Evolutionary conservation across 768 basidiomycete genomes (phyloP).

Genomic region (Sistotremastrum suecicum): DNA sequence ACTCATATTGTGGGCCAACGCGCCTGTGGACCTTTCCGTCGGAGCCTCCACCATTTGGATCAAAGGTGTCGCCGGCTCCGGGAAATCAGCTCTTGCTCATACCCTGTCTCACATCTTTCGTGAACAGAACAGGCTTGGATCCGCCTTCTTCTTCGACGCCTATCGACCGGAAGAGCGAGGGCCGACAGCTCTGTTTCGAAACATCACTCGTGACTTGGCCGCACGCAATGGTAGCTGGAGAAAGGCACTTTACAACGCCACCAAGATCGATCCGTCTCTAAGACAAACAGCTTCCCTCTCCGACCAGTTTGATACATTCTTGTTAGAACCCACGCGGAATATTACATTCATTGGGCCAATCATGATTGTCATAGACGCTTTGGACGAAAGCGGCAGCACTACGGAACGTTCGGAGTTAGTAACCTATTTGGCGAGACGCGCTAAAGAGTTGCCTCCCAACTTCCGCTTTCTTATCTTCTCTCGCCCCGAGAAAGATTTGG

Average conservation of each 20-base stretch:
- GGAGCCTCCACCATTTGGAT: not conserved
- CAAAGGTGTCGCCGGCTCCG: constrained; percentile 9
- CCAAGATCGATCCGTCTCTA: not conserved
- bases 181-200: too few relatives aligned
- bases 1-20: too few relatives aligned
- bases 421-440: constrained; percentile 1
- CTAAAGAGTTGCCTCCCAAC: constrained; percentile 3
- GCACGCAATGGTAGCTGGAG: too few relatives aligned
- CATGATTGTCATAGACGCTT: constrained; percentile 8
- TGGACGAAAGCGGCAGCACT: constrained; percentile 8
- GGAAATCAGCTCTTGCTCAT: constrained; percentile 10
- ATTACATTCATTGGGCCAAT: constrained; percentile 1
- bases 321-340: constrained; percentile 4
- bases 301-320: constrained; percentile 8
- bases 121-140: constrained; percentile 5
- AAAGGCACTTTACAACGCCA: too few relatives aligned
- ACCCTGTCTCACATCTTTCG: constrained; percentile 7
- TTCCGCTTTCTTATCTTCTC: constrained; percentile 8
- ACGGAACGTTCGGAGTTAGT: too few relatives aligned
- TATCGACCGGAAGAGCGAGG: too few relatives aligned
- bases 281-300: constrained; percentile 3
- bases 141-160: constrained; percentile 7
- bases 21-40: too few relatives aligned
- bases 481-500: constrained; percentile 5
- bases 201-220: too few relatives aligned